These are phyloP conservation scores for Ophiostoma australiae DNA, from an alignment of 2,329 filamentous ascomycete species.

Conservation along the genomic window DNA sequence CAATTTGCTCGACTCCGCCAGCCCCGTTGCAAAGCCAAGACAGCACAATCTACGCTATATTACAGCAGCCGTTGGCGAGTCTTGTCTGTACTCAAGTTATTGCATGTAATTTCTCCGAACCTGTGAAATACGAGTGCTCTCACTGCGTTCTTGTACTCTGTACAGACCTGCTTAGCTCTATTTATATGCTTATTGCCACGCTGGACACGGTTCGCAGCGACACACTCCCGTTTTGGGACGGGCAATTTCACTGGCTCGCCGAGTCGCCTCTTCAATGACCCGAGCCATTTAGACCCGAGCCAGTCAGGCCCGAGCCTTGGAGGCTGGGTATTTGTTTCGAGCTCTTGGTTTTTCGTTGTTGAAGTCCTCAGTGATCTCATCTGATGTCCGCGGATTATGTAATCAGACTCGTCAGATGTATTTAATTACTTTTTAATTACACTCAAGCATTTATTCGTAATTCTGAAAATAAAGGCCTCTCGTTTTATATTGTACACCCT, in stretches of 20 bases:
- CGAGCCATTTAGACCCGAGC: constrained; percentile 1
- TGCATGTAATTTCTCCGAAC: too few relatives aligned
- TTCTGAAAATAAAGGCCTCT: background rate
- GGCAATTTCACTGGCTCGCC: background rate
- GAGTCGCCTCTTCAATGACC: background rate
- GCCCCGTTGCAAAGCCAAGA: constrained; percentile 5
- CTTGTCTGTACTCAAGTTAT: background rate
- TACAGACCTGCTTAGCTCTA: background rate
- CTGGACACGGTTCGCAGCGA: background rate
- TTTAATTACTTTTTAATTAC: background rate
- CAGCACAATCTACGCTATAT: constrained; percentile 4
- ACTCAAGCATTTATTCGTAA: background rate
- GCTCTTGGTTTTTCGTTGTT: too few relatives aligned
- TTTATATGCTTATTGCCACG: constrained; percentile 9
- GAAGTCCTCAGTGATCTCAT: background rate
- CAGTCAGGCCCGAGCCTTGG: too few relatives aligned
- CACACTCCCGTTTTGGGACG: background rate
- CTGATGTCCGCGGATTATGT: background rate
- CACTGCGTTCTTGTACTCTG: background rate
- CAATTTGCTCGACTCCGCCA: constrained; percentile 9
- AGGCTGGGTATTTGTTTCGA: too few relatives aligned
- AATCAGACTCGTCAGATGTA: background rate
- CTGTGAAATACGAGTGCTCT: too few relatives aligned
- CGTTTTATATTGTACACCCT: background rate
- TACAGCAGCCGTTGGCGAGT: background rate